These are phyloP conservation scores for Kandelia obovata DNA, from an alignment of 345 rosid genomes.

Conservation along the genomic window DNA sequence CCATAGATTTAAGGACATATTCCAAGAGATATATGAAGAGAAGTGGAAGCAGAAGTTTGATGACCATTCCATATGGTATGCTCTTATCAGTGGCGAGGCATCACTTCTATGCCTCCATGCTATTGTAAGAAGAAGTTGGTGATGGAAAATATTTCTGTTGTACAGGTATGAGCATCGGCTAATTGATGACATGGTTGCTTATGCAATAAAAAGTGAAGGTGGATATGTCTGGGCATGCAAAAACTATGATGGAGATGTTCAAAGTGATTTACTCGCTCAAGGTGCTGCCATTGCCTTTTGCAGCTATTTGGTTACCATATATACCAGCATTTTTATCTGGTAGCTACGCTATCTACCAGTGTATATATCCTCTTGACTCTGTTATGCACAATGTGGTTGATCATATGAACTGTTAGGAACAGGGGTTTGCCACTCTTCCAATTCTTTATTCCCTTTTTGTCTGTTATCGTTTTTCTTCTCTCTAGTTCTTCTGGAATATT, in stretches of 20 bases:
- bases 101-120: neutral
- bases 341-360: no score
- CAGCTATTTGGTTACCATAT: neutral
- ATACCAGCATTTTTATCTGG: neutral
- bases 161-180: slow-evolving; percentile 96
- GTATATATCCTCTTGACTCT: no score
- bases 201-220: slow-evolving; percentile 90
- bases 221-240: slow-evolving; percentile 99
- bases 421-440: neutral
- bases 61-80: slow-evolving; percentile 83
- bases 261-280: slow-evolving; percentile 98
- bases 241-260: slow-evolving; percentile 98
- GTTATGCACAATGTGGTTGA: no score
- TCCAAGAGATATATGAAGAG: slow-evolving; percentile 85
- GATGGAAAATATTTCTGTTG: neutral
- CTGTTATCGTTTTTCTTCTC: no score
- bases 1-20: slow-evolving; percentile 91
- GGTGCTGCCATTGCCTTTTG: slow-evolving; percentile 35
- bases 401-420: no score
- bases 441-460: no score
- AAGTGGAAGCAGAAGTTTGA: slow-evolving; percentile 93
- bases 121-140: slow-evolving; percentile 8
- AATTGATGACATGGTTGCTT: slow-evolving; percentile 99
- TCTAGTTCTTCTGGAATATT: no score
- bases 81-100: slow-evolving; percentile 5